phyloP scores from a whole-genome alignment of 345 rosid species.

The Syzygium grande region DNA sequence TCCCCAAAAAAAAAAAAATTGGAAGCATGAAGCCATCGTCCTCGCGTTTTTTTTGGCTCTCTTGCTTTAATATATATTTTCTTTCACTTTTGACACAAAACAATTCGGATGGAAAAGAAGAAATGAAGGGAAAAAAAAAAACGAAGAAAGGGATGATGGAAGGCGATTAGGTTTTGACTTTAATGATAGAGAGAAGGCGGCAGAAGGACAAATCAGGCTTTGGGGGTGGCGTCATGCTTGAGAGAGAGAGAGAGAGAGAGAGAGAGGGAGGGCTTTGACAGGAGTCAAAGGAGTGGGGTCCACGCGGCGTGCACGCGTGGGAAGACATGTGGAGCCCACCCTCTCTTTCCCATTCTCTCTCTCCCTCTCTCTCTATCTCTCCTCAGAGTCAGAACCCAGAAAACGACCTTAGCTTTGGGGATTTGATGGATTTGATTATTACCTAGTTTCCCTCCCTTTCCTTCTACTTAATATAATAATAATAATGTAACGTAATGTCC shows the following conservation, averaged over 20 bases:
- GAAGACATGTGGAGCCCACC: slow-evolving; percentile 39
- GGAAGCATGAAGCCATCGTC: too few species aligned
- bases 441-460: neutral
- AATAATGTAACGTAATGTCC: neutral
- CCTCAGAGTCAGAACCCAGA: slow-evolving; percentile 47
- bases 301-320: slow-evolving; percentile 68
- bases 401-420: slow-evolving; percentile 8
- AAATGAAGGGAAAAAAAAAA: neutral
- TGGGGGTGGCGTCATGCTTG: slow-evolving; percentile 15
- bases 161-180: neutral
- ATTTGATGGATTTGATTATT: neutral
- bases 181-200: neutral
- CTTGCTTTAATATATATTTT: neutral
- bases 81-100: neutral
- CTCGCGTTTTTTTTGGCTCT: neutral
- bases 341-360: too few species aligned
- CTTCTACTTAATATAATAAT: neutral
- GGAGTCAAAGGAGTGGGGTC: slow-evolving; percentile 47
- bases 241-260: neutral
- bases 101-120: neutral
- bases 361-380: neutral
- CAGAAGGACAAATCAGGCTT: neutral
- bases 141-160: neutral
- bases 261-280: neutral
- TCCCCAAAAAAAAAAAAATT: too few species aligned